Percentiles rank a stretch among this genome's conserved stretches.
Evolutionary conservation across 1,284 basidiomycete genomes (phyloP).

Genomic region (Boletus semigastroideus): DNA sequence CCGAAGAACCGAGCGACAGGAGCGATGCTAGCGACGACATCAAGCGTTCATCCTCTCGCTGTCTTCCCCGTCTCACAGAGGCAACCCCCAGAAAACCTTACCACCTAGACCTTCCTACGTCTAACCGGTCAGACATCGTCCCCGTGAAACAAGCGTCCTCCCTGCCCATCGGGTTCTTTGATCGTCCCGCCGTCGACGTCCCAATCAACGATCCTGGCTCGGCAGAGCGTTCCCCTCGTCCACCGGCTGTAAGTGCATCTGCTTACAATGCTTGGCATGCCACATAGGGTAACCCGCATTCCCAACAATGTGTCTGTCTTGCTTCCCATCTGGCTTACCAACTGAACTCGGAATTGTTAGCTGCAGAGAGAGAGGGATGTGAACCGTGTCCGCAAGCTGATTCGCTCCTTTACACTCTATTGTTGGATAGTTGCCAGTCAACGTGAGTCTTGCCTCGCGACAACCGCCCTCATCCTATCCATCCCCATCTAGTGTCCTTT

Average conservation of each 20-base stretch:
- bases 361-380: constrained; percentile 13
- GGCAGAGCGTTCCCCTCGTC: constrained; percentile 12
- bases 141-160: constrained; percentile 14
- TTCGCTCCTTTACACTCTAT: constrained; percentile 17
- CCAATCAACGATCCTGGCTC: neutral
- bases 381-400: constrained; percentile 8
- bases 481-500: constrained; percentile 15
- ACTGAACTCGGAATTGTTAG: constrained; percentile 22
- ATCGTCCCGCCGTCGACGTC: constrained; percentile 5
- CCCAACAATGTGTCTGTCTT: constrained; percentile 9
- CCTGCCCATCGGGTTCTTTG: constrained; percentile 11
- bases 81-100: neutral
- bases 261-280: constrained; percentile 17
- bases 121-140: neutral
- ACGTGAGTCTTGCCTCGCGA: constrained; percentile 15
- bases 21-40: constrained; percentile 25
- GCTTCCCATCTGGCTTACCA: constrained; percentile 22
- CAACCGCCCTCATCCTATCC: neutral
- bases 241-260: constrained; percentile 29
- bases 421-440: constrained; percentile 26
- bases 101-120: neutral
- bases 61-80: constrained; percentile 1
- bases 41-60: constrained; percentile 9
- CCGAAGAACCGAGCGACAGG: constrained; percentile 31
- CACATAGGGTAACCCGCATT: constrained; percentile 6